Evolutionary conservation across 2,329 filamentous ascomycete species (phyloP), one percentile per base, ranked within the genome.

Genomic region (Acrocalymma vagum): DNA sequence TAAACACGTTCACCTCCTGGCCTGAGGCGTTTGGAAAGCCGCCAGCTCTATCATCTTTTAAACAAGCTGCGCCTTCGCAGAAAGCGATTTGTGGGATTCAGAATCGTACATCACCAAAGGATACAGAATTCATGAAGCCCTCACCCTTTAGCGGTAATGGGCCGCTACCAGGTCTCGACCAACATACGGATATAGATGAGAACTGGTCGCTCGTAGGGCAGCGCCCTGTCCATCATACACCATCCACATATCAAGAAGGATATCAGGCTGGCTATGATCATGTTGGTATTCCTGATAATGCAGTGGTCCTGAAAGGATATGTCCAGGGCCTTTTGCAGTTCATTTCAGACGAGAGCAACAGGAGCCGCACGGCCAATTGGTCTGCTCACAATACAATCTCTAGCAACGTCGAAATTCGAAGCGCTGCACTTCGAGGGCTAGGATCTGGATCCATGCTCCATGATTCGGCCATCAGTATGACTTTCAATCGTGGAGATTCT

Each of bases 231-330:
- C 34, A 38, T 10, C 55, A 65, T 33, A 45, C 58, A 9, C 59
- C 61, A 11, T 58, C 57, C 8, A 70, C 64, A n/a, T 70, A 65
- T 23, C 66, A 70, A 38, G 65, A 70, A 37, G 66, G 65, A 1
- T 70, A 61, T n/a, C 66, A 70, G 38, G 64, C 65, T 13, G 66
- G 66, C 9, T 62, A 64, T n/a, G 56, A 64, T 25, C 66, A 67
- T 29, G 39, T 62, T 25, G 64, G 62, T 10, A 59, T 70, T 38
- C 60, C 65, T 8, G 58, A 61, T 29, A 58, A 43, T 23, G 45
- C 49, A 2, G 66, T 67, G 16, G 62, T 68, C n/a, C 34, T 70
- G 16, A 56, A 61, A 32, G 66, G 66, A 3, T 68, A 60, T 37
- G 48, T 63, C 7, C 62, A 67, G 36, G 66, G 66, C 26, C 54